Evolutionary conservation across 106 monocot genomes (phyloP).

Genomic region (Hemerocallis citrina): DNA sequence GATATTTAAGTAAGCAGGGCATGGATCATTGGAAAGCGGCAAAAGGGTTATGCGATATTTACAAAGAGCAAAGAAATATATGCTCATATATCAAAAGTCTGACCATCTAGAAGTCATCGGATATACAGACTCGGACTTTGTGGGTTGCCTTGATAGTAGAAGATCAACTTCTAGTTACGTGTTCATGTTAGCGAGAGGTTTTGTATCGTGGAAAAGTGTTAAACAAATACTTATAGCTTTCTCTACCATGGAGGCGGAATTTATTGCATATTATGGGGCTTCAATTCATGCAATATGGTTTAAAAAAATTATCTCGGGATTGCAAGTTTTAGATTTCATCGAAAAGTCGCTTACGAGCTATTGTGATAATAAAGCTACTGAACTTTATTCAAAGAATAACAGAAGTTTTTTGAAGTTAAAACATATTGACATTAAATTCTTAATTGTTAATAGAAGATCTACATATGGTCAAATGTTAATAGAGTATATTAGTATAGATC

Average conservation of each 20-base stretch:
- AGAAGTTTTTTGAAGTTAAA: constrained; percentile 12
- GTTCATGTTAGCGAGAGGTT: not conserved
- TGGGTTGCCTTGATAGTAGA: not conserved
- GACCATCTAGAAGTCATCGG: not conserved
- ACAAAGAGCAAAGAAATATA: not conserved
- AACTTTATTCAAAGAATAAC: constrained; percentile 15
- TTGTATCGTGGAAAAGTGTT: constrained; percentile 4
- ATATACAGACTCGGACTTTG: not conserved
- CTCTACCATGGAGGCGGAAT: constrained; percentile 9
- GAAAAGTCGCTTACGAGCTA: constrained; percentile 4
- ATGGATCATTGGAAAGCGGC: not conserved
- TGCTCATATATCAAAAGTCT: not conserved
- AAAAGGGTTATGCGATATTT: not conserved
- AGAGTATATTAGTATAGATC: not conserved
- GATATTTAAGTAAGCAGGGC: not conserved
- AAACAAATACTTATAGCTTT: constrained; percentile 12
- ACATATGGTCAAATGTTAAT: not conserved
- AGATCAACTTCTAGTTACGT: constrained; percentile 1
- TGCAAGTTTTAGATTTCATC: constrained; percentile 7
- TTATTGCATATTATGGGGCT: constrained; percentile 6
- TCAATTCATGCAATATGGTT: constrained; percentile 12
- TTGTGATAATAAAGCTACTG: constrained; percentile 15
- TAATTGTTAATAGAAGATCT: not conserved
- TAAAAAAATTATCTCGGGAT: constrained; percentile 6
- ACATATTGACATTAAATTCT: constrained; percentile 13